phyloP scores from a whole-genome alignment of 192 early-diverging fungal genomes.

The Funneliformis mosseae region DNA sequence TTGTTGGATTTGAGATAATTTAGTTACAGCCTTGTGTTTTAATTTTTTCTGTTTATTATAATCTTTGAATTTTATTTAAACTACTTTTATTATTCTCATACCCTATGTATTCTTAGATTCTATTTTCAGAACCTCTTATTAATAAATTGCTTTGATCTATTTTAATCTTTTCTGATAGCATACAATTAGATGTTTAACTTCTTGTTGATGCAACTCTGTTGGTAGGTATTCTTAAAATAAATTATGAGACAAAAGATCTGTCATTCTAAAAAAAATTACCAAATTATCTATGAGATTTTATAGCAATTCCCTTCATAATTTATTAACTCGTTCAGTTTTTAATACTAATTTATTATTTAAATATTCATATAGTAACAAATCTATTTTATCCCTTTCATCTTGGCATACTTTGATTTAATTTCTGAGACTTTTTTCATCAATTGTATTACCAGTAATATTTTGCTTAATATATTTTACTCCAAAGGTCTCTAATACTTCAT shows the following conservation, averaged over 20 bases:
- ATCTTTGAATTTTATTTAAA: too few species aligned
- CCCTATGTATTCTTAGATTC: background rate
- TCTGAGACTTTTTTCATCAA: background rate
- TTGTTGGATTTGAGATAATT: too few species aligned
- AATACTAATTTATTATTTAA: background rate
- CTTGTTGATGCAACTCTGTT: constrained; percentile 4
- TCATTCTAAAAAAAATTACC: background rate
- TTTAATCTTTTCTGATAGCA: background rate
- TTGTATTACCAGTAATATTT: background rate
- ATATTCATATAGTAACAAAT: constrained; percentile 3
- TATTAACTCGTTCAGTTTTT: background rate
- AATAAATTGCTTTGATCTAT: background rate
- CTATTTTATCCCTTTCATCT: background rate
- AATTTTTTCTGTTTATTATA: too few species aligned
- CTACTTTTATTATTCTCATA: background rate
- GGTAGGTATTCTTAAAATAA: background rate
- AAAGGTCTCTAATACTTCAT: too few species aligned
- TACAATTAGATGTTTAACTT: background rate
- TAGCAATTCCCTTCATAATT: background rate
- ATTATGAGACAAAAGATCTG: background rate
- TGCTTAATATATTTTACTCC: too few species aligned
- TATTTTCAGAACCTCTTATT: constrained; percentile 5
- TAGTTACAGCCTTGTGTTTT: too few species aligned
- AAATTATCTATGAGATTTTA: background rate
- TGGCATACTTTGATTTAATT: background rate